These are phyloP conservation scores for Auriscalpium microsporum DNA, from an alignment of 768 basidiomycete species.

Conservation along the genomic window DNA sequence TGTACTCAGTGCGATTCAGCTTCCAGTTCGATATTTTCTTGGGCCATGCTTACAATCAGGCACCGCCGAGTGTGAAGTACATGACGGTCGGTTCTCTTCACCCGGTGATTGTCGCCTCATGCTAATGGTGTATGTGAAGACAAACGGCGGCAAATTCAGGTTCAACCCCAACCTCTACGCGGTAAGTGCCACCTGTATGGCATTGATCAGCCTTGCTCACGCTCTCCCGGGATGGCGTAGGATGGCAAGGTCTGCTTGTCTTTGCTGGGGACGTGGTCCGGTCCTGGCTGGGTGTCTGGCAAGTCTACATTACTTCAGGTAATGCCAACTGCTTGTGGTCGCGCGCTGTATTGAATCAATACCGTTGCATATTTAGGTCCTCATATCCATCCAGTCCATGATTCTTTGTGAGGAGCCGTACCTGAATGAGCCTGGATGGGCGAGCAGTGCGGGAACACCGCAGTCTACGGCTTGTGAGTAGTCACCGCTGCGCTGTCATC, in stretches of 20 bases:
- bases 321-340: constrained; percentile 7
- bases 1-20: constrained; percentile 22
- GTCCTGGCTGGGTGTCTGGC: constrained; percentile 90
- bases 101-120: not conserved
- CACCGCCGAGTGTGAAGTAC: constrained; percentile 69
- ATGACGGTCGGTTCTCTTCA: constrained; percentile 44
- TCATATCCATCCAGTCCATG: constrained; percentile 95
- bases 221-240: constrained; percentile 25
- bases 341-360: not conserved
- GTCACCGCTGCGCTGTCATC: not conserved
- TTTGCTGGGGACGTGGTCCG: constrained; percentile 85
- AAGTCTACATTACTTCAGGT: constrained; percentile 86
- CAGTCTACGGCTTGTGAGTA: constrained; percentile 68
- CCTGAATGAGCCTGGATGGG: constrained; percentile 89
- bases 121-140: constrained; percentile 32
- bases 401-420: constrained; percentile 93
- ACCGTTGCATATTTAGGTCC: constrained; percentile 35
- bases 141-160: constrained; percentile 79
- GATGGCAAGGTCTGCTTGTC: constrained; percentile 94
- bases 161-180: constrained; percentile 96
- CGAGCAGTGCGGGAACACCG: constrained; percentile 59
- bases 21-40: constrained; percentile 91
- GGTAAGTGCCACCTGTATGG: constrained; percentile 31
- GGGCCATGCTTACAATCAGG: constrained; percentile 79
- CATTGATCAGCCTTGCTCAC: not conserved